Evolutionary conservation across 257 asterid genomes (phyloP), one percentile per base, ranked within the genome.

Genomic region (Cruciata laevipes): DNA sequence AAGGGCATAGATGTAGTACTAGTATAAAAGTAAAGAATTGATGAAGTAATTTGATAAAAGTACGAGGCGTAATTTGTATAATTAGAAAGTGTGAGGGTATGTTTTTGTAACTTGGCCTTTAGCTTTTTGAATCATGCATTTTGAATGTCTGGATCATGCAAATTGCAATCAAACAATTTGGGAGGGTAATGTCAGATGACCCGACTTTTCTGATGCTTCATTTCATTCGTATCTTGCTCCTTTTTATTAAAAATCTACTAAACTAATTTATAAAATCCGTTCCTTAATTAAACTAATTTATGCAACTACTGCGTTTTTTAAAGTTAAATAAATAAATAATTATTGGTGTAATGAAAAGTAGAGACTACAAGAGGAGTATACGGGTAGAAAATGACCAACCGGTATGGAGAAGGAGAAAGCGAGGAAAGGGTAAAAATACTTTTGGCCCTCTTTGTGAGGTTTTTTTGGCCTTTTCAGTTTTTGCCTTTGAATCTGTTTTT

Each of bases 71-170:
- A 16, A n/a, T 5, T 47, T 14, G 55, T 5, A 47, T 12, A 47
- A 14, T 47, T 14, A 47, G 55, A 47, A 53, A 53, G 12, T n/a
- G 2, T 7, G 60, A 21, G 58, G 60, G 27, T 8, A 21, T 53
- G 24, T 53, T 53, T 53, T 53, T 20, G 60, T 21, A 53, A 53
- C 27, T 53, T 18, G 1, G 60, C 27, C 60, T 9, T 53, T 47
- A 16, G 14, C 12, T 20, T 53, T 53, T 53, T 18, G 60, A 53
- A 53, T n/a, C 60, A 53, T 21, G 60, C 30, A 53, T 53, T 53
- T 53, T 53, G 60, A 53, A 53, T 53, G 37, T 59, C 17, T 59
- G 38, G 64, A 61, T 27, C 20, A 47, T 47, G 55, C 21, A 47
- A 47, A 47, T 47, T 47, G 55, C 55, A 47, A 47, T 47, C 55